Base-by-base conservation (phyloP, 2,329 filamentous ascomycete species). In the Penicillium aurantiogriseum region DNA sequence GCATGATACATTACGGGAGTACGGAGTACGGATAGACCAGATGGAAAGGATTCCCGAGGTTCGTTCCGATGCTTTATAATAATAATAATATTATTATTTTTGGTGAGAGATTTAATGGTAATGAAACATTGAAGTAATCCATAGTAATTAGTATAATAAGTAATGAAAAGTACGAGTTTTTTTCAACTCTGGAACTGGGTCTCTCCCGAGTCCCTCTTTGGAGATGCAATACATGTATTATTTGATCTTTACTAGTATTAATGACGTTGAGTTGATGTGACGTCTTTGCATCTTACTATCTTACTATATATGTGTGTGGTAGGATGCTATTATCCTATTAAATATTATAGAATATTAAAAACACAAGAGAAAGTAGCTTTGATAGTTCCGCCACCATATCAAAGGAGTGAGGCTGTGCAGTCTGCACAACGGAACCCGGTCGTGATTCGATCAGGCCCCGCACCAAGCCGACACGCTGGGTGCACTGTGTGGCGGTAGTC, bases 371-470 rank as follows among this genome's bases (percentile, higher is more conserved):
- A 25, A 40, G 45, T 47, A 47, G 42, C 42, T 53, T 39, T 53
- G 51, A 42, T 51, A 29, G 17, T 51, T 60, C 58, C 55, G 63
- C 62, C 61, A 60, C 59, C 46, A 56, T 39, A 44, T 52, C 39
- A 35, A 21, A 35, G 17, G 55, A 63, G 48, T 69, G 69, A 71
- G 69, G 69, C 69, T 71, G 69, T 71, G 69, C 69, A 66, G 21
- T 47, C 61, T 56, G 47, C 58, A 61, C 48, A 46, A 31, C 47
- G 23, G 29, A 51, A 36, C 35, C 8, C 19, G 38, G 33, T 43
- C 19, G 13, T 68, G 65, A 68, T 66, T 67, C 62, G 63, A 67
- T 48, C 51, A 53, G 57, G 50, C 64, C 66, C 67, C 65, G 62
- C 68, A 66, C 55, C 63, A 33, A 65, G 56, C 62, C 56, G 57